Conservation (phyloP, 495 filamentous ascomycete genomes). For the Glonium stellatum region DNA sequence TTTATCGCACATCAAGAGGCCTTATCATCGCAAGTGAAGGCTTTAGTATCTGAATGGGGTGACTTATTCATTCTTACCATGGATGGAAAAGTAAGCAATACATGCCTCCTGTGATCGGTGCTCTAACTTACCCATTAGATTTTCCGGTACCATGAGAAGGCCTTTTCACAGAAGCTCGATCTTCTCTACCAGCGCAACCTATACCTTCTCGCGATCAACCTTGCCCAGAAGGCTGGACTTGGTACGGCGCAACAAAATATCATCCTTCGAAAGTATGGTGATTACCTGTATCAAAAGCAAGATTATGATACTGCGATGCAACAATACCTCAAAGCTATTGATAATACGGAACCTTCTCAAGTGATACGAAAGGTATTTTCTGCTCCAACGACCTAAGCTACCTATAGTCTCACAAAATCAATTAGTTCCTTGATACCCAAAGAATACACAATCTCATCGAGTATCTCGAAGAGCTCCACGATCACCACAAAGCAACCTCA, state of each 20-base stretch:
- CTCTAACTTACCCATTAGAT: constrained; percentile 44
- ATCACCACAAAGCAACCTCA: constrained; percentile 86
- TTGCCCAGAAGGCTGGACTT: constrained; percentile 80
- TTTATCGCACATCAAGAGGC: constrained; percentile 87
- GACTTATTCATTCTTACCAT: constrained; percentile 80
- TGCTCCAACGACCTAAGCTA: not conserved
- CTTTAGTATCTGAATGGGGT: constrained; percentile 81
- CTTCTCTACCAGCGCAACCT: constrained; percentile 91
- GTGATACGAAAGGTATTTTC: constrained; percentile 73
- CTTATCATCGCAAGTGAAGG: constrained; percentile 67
- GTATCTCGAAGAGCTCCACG: constrained; percentile 93
- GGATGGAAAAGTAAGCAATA: constrained; percentile 69
- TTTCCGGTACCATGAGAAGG: constrained; percentile 86
- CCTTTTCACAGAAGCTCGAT: constrained; percentile 82
- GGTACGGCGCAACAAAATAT: constrained; percentile 75
- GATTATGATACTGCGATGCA: constrained; percentile 98
- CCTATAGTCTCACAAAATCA: constrained; percentile 10
- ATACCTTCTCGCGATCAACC: constrained; percentile 82
- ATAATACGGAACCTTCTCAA: constrained; percentile 89
- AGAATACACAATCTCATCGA: constrained; percentile 95
- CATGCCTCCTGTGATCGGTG: not conserved
- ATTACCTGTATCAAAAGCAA: constrained; percentile 88
- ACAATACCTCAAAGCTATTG: constrained; percentile 92
- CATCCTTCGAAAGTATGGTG: constrained; percentile 90
- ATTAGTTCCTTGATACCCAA: constrained; percentile 85